Conservation (phyloP, 768 basidiomycete species). For the Hericium coralloides region DNA sequence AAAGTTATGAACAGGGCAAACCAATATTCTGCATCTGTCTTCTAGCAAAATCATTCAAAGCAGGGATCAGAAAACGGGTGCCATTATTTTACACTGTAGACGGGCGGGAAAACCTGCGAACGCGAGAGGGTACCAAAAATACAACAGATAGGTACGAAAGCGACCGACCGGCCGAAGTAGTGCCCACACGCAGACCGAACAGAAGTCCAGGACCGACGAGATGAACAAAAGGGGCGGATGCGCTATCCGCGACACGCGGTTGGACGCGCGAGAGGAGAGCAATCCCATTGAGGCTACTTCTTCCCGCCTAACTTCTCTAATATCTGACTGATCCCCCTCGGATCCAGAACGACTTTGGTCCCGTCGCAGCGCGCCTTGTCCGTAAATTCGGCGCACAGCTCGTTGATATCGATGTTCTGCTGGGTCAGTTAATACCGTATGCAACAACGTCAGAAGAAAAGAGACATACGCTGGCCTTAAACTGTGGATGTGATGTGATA, state of each 20-base stretch:
- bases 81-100: too few relatives aligned
- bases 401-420: conserved; percentile 71
- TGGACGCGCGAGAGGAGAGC: neutral
- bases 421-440: conserved; percentile 1
- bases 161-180: neutral
- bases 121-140: neutral
- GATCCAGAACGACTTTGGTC: conserved; percentile 69
- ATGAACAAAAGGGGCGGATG: neutral
- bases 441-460: neutral
- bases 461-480: conserved; percentile 45
- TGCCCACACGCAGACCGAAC: too few relatives aligned
- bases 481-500: conserved; percentile 66
- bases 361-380: conserved; percentile 81
- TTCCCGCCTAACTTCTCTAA: conserved; percentile 28
- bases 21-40: too few relatives aligned
- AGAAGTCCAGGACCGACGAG: too few relatives aligned
- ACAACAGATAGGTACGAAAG: neutral
- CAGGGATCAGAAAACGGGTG: too few relatives aligned
- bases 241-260: neutral
- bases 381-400: conserved; percentile 72
- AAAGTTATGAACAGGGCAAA: neutral
- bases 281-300: neutral
- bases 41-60: too few relatives aligned
- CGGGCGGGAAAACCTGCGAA: neutral
- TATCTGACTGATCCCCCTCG: conserved; percentile 33